Evolutionary conservation across 176 grass and related monocot species (phyloP).

Genomic region (Pontederia paniculata): DNA sequence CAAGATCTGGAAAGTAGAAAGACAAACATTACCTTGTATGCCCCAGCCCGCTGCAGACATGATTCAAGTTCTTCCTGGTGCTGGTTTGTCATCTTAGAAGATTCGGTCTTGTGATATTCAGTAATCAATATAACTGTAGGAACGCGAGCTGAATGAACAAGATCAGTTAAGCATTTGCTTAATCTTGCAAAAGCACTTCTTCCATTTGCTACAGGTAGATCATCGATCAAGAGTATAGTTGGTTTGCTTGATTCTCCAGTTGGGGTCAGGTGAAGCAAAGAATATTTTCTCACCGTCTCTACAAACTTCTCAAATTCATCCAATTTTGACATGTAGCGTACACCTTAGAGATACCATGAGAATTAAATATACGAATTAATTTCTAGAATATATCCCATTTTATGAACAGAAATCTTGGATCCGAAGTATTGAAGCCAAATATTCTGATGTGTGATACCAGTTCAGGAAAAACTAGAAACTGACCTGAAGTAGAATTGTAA

Average conservation of each 20-base stretch:
- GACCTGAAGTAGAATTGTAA: slow-evolving; percentile 78
- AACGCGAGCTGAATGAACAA: slow-evolving; percentile 50
- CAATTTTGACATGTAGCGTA: slow-evolving; percentile 83
- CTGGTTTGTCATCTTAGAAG: slow-evolving; percentile 32
- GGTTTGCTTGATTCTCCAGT: slow-evolving; percentile 42
- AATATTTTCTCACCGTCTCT: slow-evolving; percentile 79
- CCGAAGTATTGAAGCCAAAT: neutral
- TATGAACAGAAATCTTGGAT: no score
- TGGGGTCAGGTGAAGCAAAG: slow-evolving; percentile 44
- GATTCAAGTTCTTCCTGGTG: slow-evolving; percentile 63
- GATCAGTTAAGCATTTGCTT: slow-evolving; percentile 55
- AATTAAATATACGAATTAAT: neutral
- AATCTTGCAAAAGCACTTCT: slow-evolving; percentile 65
- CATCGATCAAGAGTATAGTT: slow-evolving; percentile 70
- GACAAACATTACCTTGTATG: slow-evolving; percentile 55
- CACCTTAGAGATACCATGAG: slow-evolving; percentile 32
- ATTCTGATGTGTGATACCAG: neutral
- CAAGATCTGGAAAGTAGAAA: neutral
- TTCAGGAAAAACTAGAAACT: no score
- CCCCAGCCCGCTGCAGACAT: slow-evolving; percentile 65
- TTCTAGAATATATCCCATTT: neutral
- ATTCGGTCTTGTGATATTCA: slow-evolving; percentile 67
- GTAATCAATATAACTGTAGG: slow-evolving; percentile 82
- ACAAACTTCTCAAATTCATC: slow-evolving; percentile 88
- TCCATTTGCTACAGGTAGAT: slow-evolving; percentile 75